A percentile compares a stretch with the other conserved stretches of the same genome.
Evolutionary conservation across 352 stramenopile species (phyloP).

Genomic region (Phytophthora colocasiae): DNA sequence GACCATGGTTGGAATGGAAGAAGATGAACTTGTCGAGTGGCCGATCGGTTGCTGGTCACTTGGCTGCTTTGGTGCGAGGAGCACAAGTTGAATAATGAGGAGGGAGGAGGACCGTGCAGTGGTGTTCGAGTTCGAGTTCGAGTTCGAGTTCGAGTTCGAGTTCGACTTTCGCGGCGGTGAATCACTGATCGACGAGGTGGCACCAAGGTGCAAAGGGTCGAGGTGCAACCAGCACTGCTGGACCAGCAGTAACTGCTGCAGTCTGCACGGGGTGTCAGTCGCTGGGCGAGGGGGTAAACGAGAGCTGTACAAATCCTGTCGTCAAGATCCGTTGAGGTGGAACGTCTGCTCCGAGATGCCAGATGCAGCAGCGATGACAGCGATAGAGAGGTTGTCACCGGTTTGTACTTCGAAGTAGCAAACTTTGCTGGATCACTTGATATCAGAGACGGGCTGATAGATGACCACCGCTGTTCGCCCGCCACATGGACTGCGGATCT

Average conservation of each 20-base stretch:
- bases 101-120: not conserved
- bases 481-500: conserved; percentile 1
- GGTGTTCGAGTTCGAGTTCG: not conserved
- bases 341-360: conserved; percentile 11
- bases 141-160: too few relatives aligned
- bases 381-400: conserved; percentile 4
- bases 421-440: conserved; percentile 5
- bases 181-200: not conserved
- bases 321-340: conserved; percentile 14
- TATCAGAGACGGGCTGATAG: not conserved
- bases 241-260: not conserved
- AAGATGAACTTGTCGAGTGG: not conserved
- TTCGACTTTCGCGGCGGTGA: not conserved
- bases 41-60: conserved; percentile 4
- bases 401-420: too few relatives aligned
- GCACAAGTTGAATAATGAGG: conserved; percentile 21
- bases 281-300: not conserved
- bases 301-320: conserved; percentile 20
- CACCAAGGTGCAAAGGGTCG: not conserved
- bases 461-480: conserved; percentile 15
- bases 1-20: conserved; percentile 13
- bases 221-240: conserved; percentile 9
- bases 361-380: conserved; percentile 12
- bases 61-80: conserved; percentile 12
- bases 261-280: not conserved